A percentile compares a stretch with the other conserved stretches of the same genome.
phyloP scores from a whole-genome alignment of 2,329 filamentous ascomycete genomes.

The Cytospora piceae region DNA sequence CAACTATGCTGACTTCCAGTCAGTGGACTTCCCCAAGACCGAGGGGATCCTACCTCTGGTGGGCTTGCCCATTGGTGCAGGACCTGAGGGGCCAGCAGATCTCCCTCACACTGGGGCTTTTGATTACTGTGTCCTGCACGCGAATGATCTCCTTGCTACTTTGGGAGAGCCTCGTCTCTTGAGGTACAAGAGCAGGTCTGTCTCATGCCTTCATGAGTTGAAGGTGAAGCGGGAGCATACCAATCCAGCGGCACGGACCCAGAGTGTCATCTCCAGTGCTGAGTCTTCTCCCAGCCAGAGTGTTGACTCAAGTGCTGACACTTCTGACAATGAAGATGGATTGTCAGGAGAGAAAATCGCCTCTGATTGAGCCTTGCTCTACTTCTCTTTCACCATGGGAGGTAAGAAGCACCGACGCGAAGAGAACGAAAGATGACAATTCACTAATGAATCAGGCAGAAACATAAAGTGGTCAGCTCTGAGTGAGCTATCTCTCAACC shows the following conservation, averaged over 20 bases:
- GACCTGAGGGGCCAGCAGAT: slow-evolving; percentile 42
- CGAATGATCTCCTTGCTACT: neutral
- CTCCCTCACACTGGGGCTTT: slow-evolving; percentile 40
- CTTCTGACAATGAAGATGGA: neutral
- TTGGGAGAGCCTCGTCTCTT: slow-evolving; percentile 13
- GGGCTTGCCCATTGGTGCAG: slow-evolving; percentile 47
- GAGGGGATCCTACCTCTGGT: slow-evolving; percentile 34
- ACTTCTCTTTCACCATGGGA: neutral
- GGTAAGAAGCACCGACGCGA: neutral
- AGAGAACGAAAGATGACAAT: neutral
- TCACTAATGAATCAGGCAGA: neutral
- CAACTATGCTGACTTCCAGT: slow-evolving; percentile 18
- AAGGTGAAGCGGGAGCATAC: neutral
- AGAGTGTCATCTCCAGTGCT: neutral
- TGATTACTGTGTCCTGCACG: slow-evolving; percentile 35
- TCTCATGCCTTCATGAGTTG: slow-evolving; percentile 7
- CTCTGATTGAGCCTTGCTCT: neutral
- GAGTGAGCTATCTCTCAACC: neutral
- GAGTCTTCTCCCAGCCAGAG: neutral
- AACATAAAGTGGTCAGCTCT: neutral
- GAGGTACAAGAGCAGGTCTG: slow-evolving; percentile 19
- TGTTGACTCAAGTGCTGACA: neutral
- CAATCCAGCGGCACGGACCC: neutral
- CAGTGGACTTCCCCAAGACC: slow-evolving; percentile 20
- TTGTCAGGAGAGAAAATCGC: neutral